These are phyloP conservation scores for Scleromitrula shiraiana DNA, from an alignment of 2,329 filamentous ascomycete species.

Conservation along the genomic window DNA sequence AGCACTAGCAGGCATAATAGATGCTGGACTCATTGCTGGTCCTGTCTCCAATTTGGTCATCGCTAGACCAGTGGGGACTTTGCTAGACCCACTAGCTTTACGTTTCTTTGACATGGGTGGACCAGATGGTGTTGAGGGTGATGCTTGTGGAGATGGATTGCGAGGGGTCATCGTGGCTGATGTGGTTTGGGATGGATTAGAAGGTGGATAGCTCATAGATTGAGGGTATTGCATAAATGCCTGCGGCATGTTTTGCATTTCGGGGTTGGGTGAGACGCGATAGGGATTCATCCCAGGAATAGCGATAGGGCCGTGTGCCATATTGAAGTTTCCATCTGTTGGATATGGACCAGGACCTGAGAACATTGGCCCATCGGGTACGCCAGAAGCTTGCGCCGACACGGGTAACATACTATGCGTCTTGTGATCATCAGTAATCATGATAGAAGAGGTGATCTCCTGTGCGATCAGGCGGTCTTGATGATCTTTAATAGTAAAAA, in stretches of 20 bases:
- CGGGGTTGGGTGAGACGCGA: slow-evolving; percentile 50
- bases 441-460: slow-evolving; percentile 77
- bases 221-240: slow-evolving; percentile 32
- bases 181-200: slow-evolving; percentile 31
- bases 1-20: slow-evolving; percentile 26
- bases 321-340: slow-evolving; percentile 22
- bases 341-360: slow-evolving; percentile 37
- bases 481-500: slow-evolving; percentile 87
- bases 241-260: slow-evolving; percentile 52
- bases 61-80: slow-evolving; percentile 63
- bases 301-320: slow-evolving; percentile 14
- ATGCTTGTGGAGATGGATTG: slow-evolving; percentile 61
- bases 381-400: slow-evolving; percentile 25
- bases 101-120: slow-evolving; percentile 72
- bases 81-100: slow-evolving; percentile 63
- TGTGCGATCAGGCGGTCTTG: slow-evolving; percentile 72
- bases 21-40: slow-evolving; percentile 28
- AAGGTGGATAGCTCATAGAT: slow-evolving; percentile 25
- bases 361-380: slow-evolving; percentile 30
- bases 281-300: slow-evolving; percentile 37
- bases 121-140: slow-evolving; percentile 56
- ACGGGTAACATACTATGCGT: slow-evolving; percentile 50
- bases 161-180: slow-evolving; percentile 47
- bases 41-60: slow-evolving; percentile 75
- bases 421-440: slow-evolving; percentile 98